Evolutionary conservation across 331 rosid genomes (phyloP).

Genomic region (Dryas integrifolia): DNA sequence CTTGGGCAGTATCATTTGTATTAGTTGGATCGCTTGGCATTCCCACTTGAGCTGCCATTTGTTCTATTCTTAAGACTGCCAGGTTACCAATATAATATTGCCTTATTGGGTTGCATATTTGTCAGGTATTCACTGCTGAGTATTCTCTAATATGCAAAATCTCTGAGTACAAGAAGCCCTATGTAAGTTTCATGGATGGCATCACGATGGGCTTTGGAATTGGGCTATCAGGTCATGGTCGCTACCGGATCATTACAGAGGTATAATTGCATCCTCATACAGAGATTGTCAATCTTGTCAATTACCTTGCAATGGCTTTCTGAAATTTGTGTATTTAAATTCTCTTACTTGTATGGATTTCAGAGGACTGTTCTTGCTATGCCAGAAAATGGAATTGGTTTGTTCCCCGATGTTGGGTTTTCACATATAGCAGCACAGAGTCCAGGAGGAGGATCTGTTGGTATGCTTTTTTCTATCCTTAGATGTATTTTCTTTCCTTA

Average conservation of each 20-base stretch:
- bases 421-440: slow-evolving; percentile 82
- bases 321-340: background rate
- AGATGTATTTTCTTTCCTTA: slow-evolving; percentile 3
- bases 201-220: slow-evolving; percentile 96
- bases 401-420: slow-evolving; percentile 95
- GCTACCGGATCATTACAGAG: slow-evolving; percentile 88
- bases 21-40: background rate
- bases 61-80: slow-evolving; percentile 20
- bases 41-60: slow-evolving; percentile 12
- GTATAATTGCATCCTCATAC: slow-evolving; percentile 37
- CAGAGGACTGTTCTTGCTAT: slow-evolving; percentile 93
- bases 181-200: slow-evolving; percentile 91
- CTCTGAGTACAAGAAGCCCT: slow-evolving; percentile 82
- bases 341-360: slow-evolving; percentile 20
- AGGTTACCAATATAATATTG: slow-evolving; percentile 16
- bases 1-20: background rate
- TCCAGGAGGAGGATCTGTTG: slow-evolving; percentile 96
- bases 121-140: slow-evolving; percentile 89
- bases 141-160: slow-evolving; percentile 93
- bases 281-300: background rate
- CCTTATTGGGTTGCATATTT: slow-evolving; percentile 17
- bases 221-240: slow-evolving; percentile 95
- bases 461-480: slow-evolving; percentile 41
- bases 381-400: slow-evolving; percentile 99
- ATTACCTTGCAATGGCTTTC: slow-evolving; percentile 10